Evolutionary conservation across 202 grass and related monocot species (phyloP).

Genomic region (Zoysia matrella): DNA sequence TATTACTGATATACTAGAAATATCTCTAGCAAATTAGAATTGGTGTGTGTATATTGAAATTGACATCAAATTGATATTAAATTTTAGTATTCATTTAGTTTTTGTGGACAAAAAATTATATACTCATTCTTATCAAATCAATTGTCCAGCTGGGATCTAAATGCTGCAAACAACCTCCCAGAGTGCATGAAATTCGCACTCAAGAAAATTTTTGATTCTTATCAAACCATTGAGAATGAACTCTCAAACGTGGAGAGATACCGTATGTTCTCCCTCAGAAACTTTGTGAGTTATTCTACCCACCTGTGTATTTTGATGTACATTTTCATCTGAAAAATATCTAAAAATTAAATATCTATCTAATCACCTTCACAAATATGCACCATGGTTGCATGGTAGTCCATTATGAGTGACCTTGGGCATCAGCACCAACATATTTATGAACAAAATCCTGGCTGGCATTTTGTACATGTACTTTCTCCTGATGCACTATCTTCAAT

Average conservation of each 20-base stretch:
- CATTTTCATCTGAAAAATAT: background rate
- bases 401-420: background rate
- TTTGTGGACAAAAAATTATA: background rate
- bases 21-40: too few species aligned
- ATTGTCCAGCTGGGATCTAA: conserved; percentile 25
- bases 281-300: conserved; percentile 24
- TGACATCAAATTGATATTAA: background rate
- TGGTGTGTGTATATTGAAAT: too few species aligned
- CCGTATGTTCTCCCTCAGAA: conserved; percentile 2
- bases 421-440: background rate
- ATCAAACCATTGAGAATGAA: background rate
- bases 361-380: background rate
- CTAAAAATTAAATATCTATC: background rate
- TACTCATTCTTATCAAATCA: background rate
- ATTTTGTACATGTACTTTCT: background rate
- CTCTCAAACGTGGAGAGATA: conserved; percentile 11
- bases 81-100: background rate
- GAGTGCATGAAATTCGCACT: conserved; percentile 10
- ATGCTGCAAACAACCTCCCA: background rate
- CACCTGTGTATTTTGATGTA: background rate
- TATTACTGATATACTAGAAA: too few species aligned
- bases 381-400: background rate
- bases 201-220: conserved; percentile 9
- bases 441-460: background rate
- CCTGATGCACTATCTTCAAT: background rate